Base-by-base conservation (phyloP, 2,329 filamentous ascomycete species). In the Colletotrichum falcatum region DNA sequence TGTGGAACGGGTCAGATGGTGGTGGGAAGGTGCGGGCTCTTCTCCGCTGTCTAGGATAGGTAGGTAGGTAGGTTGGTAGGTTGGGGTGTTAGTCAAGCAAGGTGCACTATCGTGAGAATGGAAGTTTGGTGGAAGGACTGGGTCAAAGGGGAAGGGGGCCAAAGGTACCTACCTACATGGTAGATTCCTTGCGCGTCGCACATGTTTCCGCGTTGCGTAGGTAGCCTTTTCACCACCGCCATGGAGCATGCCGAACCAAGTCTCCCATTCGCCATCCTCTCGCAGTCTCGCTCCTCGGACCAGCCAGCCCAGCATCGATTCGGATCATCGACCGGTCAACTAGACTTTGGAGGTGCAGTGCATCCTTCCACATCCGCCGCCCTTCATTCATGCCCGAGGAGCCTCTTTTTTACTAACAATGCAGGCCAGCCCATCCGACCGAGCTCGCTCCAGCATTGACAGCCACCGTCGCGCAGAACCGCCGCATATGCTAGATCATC, bases 21-120 rank as follows among this genome's bases (percentile, higher is more conserved):
- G 18, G 8, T n/a, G 8, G 55, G 63, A 60, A 66, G 55, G 55
- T 35, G 48, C 46, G 42, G 42, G 23, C 23, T 28, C 18, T 20
- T 28, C 9, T 12, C 28, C 1, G 28, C 8, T 26, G 28, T 20
- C 16, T 30, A 26, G 26, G 5, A 7, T 30, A 2, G 9, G 8
- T 9, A 39, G 35, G 35, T 14, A 37, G 35, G 35, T 1, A 37
- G 35, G 35, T 4, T 16, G 37, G 37, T 5, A 39, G 14, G 37
- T 39, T n/a, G n/a, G n/a, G n/a, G n/a, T n/a, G n/a, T n/a, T n/a
- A n/a, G n/a, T n/a, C n/a, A n/a, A n/a, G n/a, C n/a, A n/a, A n/a
- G n/a, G n/a, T n/a, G n/a, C n/a, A n/a, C n/a, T n/a, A 39, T 51
- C 35, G 37, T 48, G 61, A 61, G 46, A 53, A 66, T 61, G 62